Evolutionary conservation across 306 rosid species (phyloP).

Genomic region (Astragalus glycyphyllos): DNA sequence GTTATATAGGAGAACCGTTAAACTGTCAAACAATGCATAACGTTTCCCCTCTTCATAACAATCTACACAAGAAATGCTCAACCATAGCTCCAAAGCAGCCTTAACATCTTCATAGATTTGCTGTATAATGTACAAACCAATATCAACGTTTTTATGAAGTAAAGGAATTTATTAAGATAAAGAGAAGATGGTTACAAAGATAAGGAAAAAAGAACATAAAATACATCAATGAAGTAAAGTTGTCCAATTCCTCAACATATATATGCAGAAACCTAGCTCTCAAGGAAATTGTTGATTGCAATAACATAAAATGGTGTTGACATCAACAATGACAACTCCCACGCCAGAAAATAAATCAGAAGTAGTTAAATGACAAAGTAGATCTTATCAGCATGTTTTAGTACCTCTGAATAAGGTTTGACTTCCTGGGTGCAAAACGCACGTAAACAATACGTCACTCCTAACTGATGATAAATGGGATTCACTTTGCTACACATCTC

Average conservation of each 20-base stretch:
- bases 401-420: slow-evolving; percentile 81
- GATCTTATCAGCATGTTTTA: slow-evolving; percentile 44
- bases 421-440: slow-evolving; percentile 84
- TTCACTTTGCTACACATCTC: slow-evolving; percentile 45
- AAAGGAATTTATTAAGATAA: background rate
- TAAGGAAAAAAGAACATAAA: background rate
- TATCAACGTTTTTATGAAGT: slow-evolving; percentile 7
- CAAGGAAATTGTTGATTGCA: slow-evolving; percentile 34
- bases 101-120: slow-evolving; percentile 67
- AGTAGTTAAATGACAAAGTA: slow-evolving; percentile 35
- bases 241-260: slow-evolving; percentile 23
- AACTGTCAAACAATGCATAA: slow-evolving; percentile 50
- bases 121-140: slow-evolving; percentile 61
- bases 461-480: slow-evolving; percentile 63
- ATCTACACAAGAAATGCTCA: no score
- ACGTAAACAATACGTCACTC: slow-evolving; percentile 75
- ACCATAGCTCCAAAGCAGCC: slow-evolving; percentile 45
- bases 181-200: slow-evolving; percentile 13
- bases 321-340: slow-evolving; percentile 2
- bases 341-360: slow-evolving; percentile 3
- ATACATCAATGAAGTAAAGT: slow-evolving; percentile 24
- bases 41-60: no score
- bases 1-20: slow-evolving; percentile 61
- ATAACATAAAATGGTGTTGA: slow-evolving; percentile 17
- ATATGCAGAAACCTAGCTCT: slow-evolving; percentile 37